Evolutionary conservation across 352 stramenopile genomes (phyloP), one percentile per base, ranked within the genome.

Genomic region (Phytopythium delawarense): DNA sequence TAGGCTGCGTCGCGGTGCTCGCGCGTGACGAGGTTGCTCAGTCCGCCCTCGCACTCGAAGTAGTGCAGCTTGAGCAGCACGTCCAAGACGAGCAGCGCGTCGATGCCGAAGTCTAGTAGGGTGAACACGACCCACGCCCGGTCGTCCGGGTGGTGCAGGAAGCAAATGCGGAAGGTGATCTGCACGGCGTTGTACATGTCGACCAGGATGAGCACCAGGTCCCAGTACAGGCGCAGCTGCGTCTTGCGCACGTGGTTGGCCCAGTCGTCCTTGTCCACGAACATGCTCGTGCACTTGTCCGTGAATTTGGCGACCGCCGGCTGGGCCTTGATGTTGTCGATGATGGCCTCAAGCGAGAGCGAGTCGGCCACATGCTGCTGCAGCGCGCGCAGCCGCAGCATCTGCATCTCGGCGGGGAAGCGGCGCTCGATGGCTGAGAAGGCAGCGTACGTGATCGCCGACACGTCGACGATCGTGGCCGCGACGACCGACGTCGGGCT

Each of bases 61-160:
- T 88, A 91, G 48, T 88, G 89, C 4, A 91, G 65, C 45, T 90
- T 88, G 8, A 91, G 70, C 32, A 88, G 81, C 32, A 93, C 77
- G 54, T 93, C 84, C 1, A 63, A 37, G 3, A 64, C 44, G 4
- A 89, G 65, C 0, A 88, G 35, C 5, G 59, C 45, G 34, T 92
- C 83, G 1, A 73, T 71, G 18, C 76, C 34, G 7, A 78, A 66
- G 48, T 92, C 80, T 1, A 78, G 52, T 2, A 71, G 51, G 18
- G 84, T 44, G 0, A 89, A 59, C 12, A 67, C 20, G 2, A 74
- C 39, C 3, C 67, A 56, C 23, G 57, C 42, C 9, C 52, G 55
- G 7, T 53, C 57, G 12, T 42, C 62, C 15, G 76, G 72, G 20
- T 81, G 54, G 13, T 71, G 60, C 15, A 91, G 59, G 48, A 93